These are phyloP conservation scores for Stachybotrys chartarum DNA, from an alignment of 2,329 filamentous ascomycete genomes.

Conservation along the genomic window DNA sequence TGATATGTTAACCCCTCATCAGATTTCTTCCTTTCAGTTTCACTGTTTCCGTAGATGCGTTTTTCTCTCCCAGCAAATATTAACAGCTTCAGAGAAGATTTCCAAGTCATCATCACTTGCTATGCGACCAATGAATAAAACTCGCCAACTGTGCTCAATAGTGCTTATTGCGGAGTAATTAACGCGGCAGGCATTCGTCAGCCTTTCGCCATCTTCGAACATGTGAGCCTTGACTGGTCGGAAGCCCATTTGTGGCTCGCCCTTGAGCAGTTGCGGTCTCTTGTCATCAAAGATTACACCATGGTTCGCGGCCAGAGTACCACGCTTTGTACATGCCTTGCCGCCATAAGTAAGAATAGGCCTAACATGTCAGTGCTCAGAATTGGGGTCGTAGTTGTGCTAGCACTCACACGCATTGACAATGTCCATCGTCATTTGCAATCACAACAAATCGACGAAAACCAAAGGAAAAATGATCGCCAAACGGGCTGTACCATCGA, in stretches of 20 bases:
- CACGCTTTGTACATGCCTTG: constrained; percentile 44
- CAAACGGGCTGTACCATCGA: constrained; percentile 24
- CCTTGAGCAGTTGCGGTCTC: constrained; percentile 21
- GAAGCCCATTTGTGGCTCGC: constrained; percentile 43
- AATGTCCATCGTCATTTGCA: constrained; percentile 43
- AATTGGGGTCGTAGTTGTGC: background rate
- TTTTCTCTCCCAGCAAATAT: constrained; percentile 42
- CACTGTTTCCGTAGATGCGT: constrained; percentile 12
- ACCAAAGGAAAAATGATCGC: constrained; percentile 37
- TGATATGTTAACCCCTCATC: too few species aligned
- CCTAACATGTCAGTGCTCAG: constrained; percentile 19
- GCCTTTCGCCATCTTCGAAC: constrained; percentile 32
- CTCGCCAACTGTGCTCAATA: constrained; percentile 49
- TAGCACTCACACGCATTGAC: constrained; percentile 45
- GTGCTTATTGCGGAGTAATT: constrained; percentile 51
- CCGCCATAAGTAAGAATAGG: constrained; percentile 50
- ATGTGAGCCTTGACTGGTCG: constrained; percentile 36
- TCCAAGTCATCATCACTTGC: constrained; percentile 26
- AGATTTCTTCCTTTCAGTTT: too few species aligned
- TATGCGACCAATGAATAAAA: constrained; percentile 48
- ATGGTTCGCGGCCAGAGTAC: constrained; percentile 44
- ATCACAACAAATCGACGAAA: constrained; percentile 50
- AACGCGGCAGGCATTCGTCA: constrained; percentile 44
- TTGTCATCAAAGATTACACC: constrained; percentile 40
- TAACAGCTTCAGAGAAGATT: constrained; percentile 35